Conservation (phyloP, 2,329 filamentous ascomycete genomes). For the Acephala macrosclerotiorum region DNA sequence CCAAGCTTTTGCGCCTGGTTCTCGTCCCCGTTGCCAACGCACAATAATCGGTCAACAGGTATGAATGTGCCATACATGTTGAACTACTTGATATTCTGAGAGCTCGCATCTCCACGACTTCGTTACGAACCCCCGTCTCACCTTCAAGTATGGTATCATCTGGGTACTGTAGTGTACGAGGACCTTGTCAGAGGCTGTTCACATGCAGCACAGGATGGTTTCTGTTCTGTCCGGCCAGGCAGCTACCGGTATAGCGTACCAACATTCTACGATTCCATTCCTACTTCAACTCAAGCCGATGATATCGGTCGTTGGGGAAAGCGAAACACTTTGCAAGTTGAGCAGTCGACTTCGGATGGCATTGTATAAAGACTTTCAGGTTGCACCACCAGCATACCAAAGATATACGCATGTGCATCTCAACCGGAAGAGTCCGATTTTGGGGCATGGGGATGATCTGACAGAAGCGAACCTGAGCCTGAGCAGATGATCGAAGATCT, state of each 20-base stretch:
- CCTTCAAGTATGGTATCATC: neutral
- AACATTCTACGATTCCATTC: neutral
- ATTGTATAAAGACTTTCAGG: neutral
- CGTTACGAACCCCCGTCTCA: neutral
- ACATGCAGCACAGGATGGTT: neutral
- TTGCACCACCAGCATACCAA: neutral
- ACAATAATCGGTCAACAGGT: constrained; percentile 16
- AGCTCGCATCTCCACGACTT: neutral
- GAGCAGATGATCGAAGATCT: neutral
- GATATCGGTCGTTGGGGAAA: neutral
- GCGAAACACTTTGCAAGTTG: neutral
- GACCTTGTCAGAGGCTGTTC: neutral
- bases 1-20: neutral
- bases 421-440: neutral
- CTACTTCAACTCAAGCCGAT: neutral
- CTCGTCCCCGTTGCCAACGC: neutral
- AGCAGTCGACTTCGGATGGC: neutral
- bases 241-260: neutral
- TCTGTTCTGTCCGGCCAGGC: neutral
- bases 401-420: neutral
- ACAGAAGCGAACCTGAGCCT: neutral
- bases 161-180: neutral
- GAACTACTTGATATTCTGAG: constrained; percentile 11
- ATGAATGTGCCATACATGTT: constrained; percentile 26
- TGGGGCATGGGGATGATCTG: neutral